Base-by-base conservation (phyloP, 441 rosid genomes). In the Corymbia citriodora region DNA sequence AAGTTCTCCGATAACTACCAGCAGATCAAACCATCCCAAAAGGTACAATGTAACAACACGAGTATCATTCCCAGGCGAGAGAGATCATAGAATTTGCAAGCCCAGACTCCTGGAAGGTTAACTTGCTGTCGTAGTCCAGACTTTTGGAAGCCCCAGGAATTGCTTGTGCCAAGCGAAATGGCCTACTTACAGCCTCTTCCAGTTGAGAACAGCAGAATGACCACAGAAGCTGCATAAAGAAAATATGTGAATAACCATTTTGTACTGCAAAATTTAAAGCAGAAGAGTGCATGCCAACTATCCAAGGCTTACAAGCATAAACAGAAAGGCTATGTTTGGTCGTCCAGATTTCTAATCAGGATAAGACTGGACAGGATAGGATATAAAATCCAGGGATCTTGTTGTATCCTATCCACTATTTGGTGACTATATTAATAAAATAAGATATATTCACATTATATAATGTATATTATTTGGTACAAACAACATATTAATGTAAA, bases 51-150 rank as follows among this genome's bases (percentile, higher is more conserved):
- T 79, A 36, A 79, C 49, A 54, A n/a, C 29, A 2, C 31, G 50
- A 68, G 54, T 65, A 70, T 96, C 96, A 96, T 91, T 96, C 99
- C 98, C 97, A 97, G 55, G 98, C 95, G 91, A 97, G 97, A 33
- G 94, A 94, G 90, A 98, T 95, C 96, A 98, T 96, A 27, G 99
- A 95, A 95, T 96, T 97, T 89, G 98, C 99, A 55, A 97, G 95
- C 72, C 98, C 98, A 4, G 98, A 96, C 83, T 96, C 97, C 65
- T 92, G 97, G 82, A 98, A 96, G 33, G 95, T 95, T 91, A 96
- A 88, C 89, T 94, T 95, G 90, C 92, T 92, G 29, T 93, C 95
- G 89, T 93, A 96, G 89, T 96, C 97, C 91, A 98, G 94, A 87
- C 92, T 90, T 94, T 94, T 96, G 29, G 95, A 94, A 54, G 96